These are phyloP conservation scores for Pezicula rhizophila DNA, from an alignment of 2,329 filamentous ascomycete genomes.

Conservation along the genomic window DNA sequence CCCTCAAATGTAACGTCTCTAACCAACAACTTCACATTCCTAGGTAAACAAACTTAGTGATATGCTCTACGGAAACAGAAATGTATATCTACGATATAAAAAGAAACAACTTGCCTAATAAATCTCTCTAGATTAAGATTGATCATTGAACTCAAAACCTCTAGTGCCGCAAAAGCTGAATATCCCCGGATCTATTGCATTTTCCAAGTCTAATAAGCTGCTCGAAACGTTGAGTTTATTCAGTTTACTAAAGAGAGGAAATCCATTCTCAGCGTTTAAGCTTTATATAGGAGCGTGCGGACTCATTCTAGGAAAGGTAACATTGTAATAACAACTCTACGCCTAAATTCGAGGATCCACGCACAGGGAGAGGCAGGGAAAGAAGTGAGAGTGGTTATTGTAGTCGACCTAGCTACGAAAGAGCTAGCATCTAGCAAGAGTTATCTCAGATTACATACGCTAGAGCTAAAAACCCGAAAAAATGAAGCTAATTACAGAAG, in stretches of 20 bases:
- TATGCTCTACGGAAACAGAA: neutral
- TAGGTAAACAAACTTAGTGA: neutral
- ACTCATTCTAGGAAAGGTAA: too few relatives aligned
- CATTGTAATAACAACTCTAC: too few relatives aligned
- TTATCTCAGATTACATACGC: too few relatives aligned
- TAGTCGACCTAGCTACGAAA: too few relatives aligned
- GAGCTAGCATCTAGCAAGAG: too few relatives aligned
- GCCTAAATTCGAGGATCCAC: too few relatives aligned
- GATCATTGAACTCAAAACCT: constrained; percentile 36
- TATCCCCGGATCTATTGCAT: constrained; percentile 67
- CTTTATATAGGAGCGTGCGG: too few relatives aligned
- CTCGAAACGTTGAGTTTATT: constrained; percentile 41
- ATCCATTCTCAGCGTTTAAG: constrained; percentile 20
- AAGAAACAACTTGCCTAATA: neutral
- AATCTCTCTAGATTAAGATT: neutral
- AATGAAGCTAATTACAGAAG: too few relatives aligned
- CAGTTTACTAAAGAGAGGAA: constrained; percentile 50
- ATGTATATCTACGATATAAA: neutral
- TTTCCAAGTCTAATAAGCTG: constrained; percentile 52
- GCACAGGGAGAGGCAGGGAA: too few relatives aligned
- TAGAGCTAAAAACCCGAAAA: too few relatives aligned
- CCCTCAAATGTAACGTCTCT: neutral
- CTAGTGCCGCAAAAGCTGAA: constrained; percentile 65
- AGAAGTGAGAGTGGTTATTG: too few relatives aligned
- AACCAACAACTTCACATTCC: neutral